Evolutionary conservation across 2,329 filamentous ascomycete species (phyloP).

Genomic region (Nannizzia gypsea): DNA sequence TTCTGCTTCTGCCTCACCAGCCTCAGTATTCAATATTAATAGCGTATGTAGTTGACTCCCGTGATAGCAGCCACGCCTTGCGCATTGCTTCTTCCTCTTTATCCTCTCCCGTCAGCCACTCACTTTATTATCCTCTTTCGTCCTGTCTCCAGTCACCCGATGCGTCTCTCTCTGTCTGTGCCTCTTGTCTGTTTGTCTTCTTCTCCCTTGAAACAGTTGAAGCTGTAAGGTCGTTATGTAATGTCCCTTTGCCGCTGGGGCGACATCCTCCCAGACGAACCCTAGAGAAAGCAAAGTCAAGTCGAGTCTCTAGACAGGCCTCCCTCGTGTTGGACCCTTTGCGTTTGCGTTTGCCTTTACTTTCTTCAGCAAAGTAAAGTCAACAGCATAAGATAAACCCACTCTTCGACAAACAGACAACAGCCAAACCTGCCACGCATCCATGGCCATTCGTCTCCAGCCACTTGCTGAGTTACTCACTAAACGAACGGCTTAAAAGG

Average conservation of each 20-base stretch:
- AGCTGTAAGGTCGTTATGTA: not conserved
- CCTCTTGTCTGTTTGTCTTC: not conserved
- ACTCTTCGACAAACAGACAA: too few species aligned
- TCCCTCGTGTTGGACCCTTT: conserved; percentile 4
- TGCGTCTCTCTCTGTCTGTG: not conserved
- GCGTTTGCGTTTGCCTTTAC: too few species aligned
- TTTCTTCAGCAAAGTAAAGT: not conserved
- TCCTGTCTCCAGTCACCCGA: not conserved
- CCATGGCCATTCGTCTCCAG: not conserved
- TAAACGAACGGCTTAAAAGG: too few species aligned
- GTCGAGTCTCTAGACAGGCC: too few species aligned
- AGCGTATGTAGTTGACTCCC: too few species aligned
- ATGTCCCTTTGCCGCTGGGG: not conserved
- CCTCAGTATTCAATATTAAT: too few species aligned
- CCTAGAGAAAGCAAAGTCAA: too few species aligned
- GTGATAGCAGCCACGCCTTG: not conserved
- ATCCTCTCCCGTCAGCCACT: not conserved
- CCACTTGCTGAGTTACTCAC: too few species aligned
- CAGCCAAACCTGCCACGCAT: not conserved
- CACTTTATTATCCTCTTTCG: not conserved
- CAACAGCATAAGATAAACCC: too few species aligned
- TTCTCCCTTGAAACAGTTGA: too few species aligned
- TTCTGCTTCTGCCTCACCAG: not conserved
- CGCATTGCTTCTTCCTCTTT: not conserved
- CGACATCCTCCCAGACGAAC: not conserved